These are phyloP conservation scores for Cladochytrium replicatum DNA, from an alignment of 192 early-diverging fungal species.

Conservation along the genomic window DNA sequence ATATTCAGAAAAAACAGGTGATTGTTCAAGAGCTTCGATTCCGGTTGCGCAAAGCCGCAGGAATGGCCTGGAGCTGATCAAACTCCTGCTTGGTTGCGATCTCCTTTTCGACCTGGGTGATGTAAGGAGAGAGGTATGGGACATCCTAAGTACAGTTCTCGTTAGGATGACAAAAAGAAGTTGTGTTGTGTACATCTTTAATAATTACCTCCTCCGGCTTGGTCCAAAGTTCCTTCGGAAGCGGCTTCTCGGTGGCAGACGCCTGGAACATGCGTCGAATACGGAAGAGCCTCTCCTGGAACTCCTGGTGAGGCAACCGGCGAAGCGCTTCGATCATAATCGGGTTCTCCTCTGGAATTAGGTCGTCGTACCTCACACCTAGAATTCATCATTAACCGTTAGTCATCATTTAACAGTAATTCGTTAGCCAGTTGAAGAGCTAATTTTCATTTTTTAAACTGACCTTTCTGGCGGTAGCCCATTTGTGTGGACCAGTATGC, in stretches of 20 bases:
- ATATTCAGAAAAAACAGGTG: no score
- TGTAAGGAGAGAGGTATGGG: slow-evolving; percentile 70
- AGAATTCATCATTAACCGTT: no score
- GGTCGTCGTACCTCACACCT: slow-evolving; percentile 87
- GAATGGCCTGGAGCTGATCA: slow-evolving; percentile 29
- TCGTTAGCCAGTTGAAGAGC: no score
- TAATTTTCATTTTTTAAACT: no score
- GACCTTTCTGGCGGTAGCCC: no score
- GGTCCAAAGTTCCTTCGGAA: slow-evolving; percentile 62
- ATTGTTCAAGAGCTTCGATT: slow-evolving; percentile 32
- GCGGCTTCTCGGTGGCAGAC: slow-evolving; percentile 57
- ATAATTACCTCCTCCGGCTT: slow-evolving; percentile 65
- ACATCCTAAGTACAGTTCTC: slow-evolving; percentile 53
- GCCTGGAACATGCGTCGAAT: slow-evolving; percentile 67
- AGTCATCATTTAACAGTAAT: no score
- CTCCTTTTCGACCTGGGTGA: slow-evolving; percentile 75
- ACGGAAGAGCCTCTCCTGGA: slow-evolving; percentile 63
- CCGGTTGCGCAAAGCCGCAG: slow-evolving; percentile 21
- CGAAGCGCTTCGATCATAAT: slow-evolving; percentile 73
- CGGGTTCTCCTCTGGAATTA: slow-evolving; percentile 74
- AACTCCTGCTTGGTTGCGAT: slow-evolving; percentile 39
- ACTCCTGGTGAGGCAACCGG: slow-evolving; percentile 60
- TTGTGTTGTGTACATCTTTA: no score
- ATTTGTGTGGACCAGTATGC: no score
- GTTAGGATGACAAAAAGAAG: no score